Base-by-base conservation (phyloP, 768 basidiomycete species). In the Lactarius psammicola region DNA sequence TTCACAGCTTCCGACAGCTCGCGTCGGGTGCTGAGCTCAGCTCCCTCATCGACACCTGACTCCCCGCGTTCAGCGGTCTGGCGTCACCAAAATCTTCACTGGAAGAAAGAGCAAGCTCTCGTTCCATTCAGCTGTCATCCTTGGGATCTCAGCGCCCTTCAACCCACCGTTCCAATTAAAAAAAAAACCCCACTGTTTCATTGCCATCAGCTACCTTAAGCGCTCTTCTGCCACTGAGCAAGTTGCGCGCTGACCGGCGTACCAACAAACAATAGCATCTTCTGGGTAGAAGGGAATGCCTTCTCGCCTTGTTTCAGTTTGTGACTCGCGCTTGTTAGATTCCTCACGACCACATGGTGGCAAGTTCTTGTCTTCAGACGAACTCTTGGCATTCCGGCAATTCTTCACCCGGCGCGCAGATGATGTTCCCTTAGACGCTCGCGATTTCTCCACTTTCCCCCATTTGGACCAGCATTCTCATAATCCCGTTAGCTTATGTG, bases 371-470 rank as follows among this genome's bases (percentile, higher is more conserved):
- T 56, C 67, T 42, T 57, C 69, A 4, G 54, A 65, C 33, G 60
- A 68, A 55, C 67, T 68, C 33, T 33, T 53, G 28, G 63, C 58
- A 6, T 60, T 49, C 60, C 56, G 59, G 11, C 60, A 64, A 6
- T 61, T 65, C 36, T 67, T 70, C 44, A 55, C 36, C 31, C 56
- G 30, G 38, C 69, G 67, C 33, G 44, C 63, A 15, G 54, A 64
- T 23, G 66, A 58, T n/a, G 38, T 26, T 33, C 4, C 33, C 31
- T n/a, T 40, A 15, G 68, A 69, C 20, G 56, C 55, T 30, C 59
- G 42, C 4, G 26, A 30, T 8, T 53, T 60, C 34, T 28, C 30
- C 13, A n/a, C 36, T 3, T 56, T 62, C 7, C 46, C 38, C 51
- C 23, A 49, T 59, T 23, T 11, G 23, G 42, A 40, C n/a, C 54